Conservation (phyloP, 2,329 filamentous ascomycete species). For the Colletotrichum sojae region DNA sequence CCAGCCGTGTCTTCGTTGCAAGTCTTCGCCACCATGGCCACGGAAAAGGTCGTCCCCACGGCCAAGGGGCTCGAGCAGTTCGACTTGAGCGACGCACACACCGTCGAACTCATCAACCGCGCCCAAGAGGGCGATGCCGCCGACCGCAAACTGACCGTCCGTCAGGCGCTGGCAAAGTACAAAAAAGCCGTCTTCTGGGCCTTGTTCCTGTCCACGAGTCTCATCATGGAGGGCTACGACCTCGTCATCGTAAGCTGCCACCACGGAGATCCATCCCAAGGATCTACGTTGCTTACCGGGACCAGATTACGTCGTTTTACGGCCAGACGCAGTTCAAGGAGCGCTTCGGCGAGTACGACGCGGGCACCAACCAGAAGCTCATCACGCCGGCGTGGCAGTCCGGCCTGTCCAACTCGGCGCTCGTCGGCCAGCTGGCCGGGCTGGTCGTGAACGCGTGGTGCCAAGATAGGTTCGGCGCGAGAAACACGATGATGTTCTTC, state of each 20-base stretch:
- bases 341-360: slow-evolving; percentile 47
- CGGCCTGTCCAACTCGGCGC: slow-evolving; percentile 58
- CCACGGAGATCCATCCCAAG: not conserved
- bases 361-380: slow-evolving; percentile 50
- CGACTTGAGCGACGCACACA: not conserved
- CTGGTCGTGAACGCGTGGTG: slow-evolving; percentile 58
- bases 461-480: slow-evolving; percentile 53
- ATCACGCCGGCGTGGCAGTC: slow-evolving; percentile 62
- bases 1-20: not conserved
- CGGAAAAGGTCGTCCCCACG: slow-evolving; percentile 4
- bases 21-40: not conserved
- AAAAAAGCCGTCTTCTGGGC: slow-evolving; percentile 50
- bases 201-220: slow-evolving; percentile 55
- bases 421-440: slow-evolving; percentile 61
- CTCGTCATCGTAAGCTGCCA: slow-evolving; percentile 57
- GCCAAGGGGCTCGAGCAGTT: slow-evolving; percentile 12
- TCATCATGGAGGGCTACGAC: slow-evolving; percentile 67
- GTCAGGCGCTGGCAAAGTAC: slow-evolving; percentile 46
- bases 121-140: slow-evolving; percentile 16
- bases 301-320: slow-evolving; percentile 48
- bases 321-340: slow-evolving; percentile 49
- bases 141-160: slow-evolving; percentile 45
- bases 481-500: slow-evolving; percentile 44
- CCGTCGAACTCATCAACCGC: slow-evolving; percentile 17
- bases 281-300: not conserved